Base-by-base conservation (phyloP, 208 protist species). In the Endotrypanum monterogeii region DNA sequence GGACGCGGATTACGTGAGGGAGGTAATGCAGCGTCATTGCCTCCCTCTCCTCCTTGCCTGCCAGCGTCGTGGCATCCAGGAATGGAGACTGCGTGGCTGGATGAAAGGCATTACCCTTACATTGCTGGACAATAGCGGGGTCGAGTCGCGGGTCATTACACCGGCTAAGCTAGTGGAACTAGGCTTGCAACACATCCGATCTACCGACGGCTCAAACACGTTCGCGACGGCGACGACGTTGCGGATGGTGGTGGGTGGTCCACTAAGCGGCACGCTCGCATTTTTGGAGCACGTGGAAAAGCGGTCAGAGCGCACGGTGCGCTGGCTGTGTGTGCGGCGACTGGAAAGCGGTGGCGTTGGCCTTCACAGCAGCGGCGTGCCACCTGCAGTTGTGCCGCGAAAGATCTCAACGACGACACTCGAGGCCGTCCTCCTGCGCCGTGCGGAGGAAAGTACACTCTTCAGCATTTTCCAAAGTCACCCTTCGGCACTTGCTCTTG, bases 381-480 rank as follows among this genome's bases (percentile, higher is more conserved):
- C 65, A 2, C 20, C 55, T 14, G 11, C 67, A 9, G 30, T 20
- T 14, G 46, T 51, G 11, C 8, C 30, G n/a, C 54, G 6, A 11
- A n/a, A 18, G 18, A n/a, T 5, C 67, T 32, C 23, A 5, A 50
- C 25, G 32, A 16, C 62, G 39, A 61, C 73, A 44, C 67, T 84
- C 37, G 65, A 62, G 25, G 84, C 79, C 39, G 57, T 87, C 41
- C 52, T 77, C 25, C 74, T 91, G 32, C 80, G 82, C 9, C 83
- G 87, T 20, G 79, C 83, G 1, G 89, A 94, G 61, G 89, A 94
- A 67, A 84, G 81, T 60, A 84, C 87, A 28, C 69, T 94, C 61
- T 80, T 88, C 39, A 82, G 83, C 63, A 83, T 92, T 35, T 82
- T 94, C 30, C 80, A 89, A 65, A 85, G 87, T 56, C 90, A 94